Base-by-base conservation (phyloP, 2,329 filamentous ascomycete genomes). In the Pleomassaria siparia region DNA sequence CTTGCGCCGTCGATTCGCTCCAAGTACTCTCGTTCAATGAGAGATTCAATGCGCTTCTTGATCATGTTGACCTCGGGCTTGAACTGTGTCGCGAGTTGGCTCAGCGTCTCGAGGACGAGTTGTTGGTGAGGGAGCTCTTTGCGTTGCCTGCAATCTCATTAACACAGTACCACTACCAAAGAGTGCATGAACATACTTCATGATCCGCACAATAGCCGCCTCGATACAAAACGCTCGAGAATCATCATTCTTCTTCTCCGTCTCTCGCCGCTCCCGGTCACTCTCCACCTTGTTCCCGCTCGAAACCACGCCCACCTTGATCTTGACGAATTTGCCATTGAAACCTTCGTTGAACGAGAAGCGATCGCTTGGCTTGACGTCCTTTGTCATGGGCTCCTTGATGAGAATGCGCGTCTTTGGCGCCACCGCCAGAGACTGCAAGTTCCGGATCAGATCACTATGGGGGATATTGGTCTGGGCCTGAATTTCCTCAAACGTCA, bases 331-430 rank as follows among this genome's bases (percentile, higher is more conserved):
- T 65, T 89, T 91, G 73, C 88, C 91, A 40, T 83, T 78, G 72
- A 96, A 97, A 12, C 83, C 78, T 25, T 85, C 76, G 65, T 97
- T 96, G 77, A 91, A 95, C 8, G 75, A 80, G 69, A 97, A 97
- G 21, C 74, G 80, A 69, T 97, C 92, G 0, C 83, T 83, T 0
- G 83, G 72, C 59, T 89, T 91, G 51, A 95, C 80, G 2, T 85
- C 82, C 69, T 92, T 94, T 56, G 81, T 86, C 71, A 85, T 82
- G 0, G 92, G 89, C 21, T 91, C 84, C 69, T 96, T 96, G 56
- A 81, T 74, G 13, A 97, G 74, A 9, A 97, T 83, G 15, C 87
- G 82, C 6, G 87, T 91, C 73, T 95, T 96, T 2, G 89, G 85
- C 2, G 88, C 85, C 9, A 95, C 85, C 0, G 89, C 86, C 18